A percentile compares a stretch with the other conserved stretches of the same genome.
Evolutionary conservation across 495 filamentous ascomycete species (phyloP).

Genomic region (Tuber melanosporum): DNA sequence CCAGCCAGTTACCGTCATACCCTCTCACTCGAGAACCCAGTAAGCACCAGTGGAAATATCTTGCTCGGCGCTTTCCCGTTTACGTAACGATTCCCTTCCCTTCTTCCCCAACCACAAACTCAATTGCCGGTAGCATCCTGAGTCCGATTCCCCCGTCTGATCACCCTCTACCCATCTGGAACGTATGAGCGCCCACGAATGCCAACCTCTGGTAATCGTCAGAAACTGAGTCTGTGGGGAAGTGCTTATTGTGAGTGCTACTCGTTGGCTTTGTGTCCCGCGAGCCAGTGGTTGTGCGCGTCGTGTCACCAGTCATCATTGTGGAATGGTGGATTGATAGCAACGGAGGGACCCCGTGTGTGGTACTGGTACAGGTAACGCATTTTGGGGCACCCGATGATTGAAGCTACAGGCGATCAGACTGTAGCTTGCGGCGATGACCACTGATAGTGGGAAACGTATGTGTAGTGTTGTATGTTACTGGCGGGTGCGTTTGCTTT

Average conservation of each 20-base stretch:
- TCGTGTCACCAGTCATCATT: constrained; percentile 4
- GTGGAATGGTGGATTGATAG: not conserved
- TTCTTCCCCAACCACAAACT: not conserved
- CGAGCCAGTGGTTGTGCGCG: not conserved
- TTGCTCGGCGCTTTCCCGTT: not conserved
- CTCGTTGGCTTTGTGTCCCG: not conserved
- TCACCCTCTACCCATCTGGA: not conserved
- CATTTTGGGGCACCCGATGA: not conserved
- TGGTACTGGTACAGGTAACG: not conserved
- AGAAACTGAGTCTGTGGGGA: not conserved
- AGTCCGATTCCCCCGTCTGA: not conserved
- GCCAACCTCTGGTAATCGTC: not conserved
- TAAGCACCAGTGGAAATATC: not conserved
- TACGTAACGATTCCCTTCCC: not conserved
- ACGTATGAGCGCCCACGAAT: not conserved
- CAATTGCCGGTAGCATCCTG: not conserved
- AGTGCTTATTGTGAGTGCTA: not conserved
- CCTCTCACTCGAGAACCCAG: not conserved
- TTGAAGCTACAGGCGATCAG: not conserved
- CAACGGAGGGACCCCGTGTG: not conserved
- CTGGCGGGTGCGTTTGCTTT: not conserved
- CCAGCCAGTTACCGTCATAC: not conserved
- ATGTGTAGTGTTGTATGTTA: not conserved
- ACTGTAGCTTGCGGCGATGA: not conserved
- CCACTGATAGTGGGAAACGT: not conserved